Evolutionary conservation across 192 early-diverging fungal species (phyloP).

Genomic region (Allomyces macrogynus): DNA sequence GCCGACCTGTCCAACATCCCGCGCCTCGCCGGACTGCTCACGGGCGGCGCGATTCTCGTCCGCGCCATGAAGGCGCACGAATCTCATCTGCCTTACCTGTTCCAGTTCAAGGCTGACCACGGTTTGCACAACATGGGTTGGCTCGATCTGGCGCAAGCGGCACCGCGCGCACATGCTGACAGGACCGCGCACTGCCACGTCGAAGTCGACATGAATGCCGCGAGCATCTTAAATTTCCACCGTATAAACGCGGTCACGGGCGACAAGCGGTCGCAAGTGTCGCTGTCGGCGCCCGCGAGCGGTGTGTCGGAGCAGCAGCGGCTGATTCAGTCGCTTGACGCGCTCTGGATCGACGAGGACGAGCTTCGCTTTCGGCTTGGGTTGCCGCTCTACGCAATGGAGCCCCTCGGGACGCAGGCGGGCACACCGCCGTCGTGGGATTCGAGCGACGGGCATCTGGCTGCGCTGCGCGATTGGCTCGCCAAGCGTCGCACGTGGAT

Average conservation of each 20-base stretch:
- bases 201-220: slow-evolving; percentile 18
- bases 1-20: slow-evolving; percentile 34
- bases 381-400: not conserved
- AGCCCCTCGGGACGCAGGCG: not conserved
- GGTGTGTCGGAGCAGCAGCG: slow-evolving; percentile 39
- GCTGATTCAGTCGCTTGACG: slow-evolving; percentile 4
- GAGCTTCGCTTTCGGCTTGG: not conserved
- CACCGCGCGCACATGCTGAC: slow-evolving; percentile 12
- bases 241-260: not conserved
- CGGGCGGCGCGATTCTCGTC: slow-evolving; percentile 51
- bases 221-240: slow-evolving; percentile 38
- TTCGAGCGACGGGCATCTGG: not conserved
- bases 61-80: slow-evolving; percentile 50
- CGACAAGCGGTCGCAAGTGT: not conserved
- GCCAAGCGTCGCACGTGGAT: not conserved
- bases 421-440: not conserved
- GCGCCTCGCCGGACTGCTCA: slow-evolving; percentile 41
- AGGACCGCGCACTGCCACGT: not conserved
- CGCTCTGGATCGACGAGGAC: not conserved
- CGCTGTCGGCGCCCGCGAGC: slow-evolving; percentile 23
- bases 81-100: slow-evolving; percentile 55
- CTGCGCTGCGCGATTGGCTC: not conserved
- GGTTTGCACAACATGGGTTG: slow-evolving; percentile 75
- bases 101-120: slow-evolving; percentile 75
- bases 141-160: slow-evolving; percentile 28